A percentile compares a stretch with the other conserved stretches of the same genome.
Evolutionary conservation across 371 early-diverging fungal genomes (phyloP).

Genomic region (Capillidium rhysosporum): DNA sequence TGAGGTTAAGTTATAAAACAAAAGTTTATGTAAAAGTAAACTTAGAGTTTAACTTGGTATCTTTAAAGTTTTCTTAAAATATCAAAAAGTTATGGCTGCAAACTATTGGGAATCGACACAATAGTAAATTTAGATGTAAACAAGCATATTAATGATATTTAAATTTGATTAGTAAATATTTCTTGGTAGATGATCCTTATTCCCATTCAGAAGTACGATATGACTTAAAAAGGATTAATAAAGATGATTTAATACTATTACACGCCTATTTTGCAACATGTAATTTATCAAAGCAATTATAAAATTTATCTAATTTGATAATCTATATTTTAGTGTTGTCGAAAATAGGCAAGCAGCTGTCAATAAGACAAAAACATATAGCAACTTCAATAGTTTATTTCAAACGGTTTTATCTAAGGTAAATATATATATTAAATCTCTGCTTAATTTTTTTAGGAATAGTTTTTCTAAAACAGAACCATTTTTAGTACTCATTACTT

Average conservation of each 20-base stretch:
- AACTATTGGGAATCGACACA: constrained; percentile 6
- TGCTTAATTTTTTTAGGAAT: constrained; percentile 22
- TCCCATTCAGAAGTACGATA: neutral
- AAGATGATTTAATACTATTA: neutral
- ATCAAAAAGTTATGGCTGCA: neutral
- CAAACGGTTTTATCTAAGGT: constrained; percentile 74
- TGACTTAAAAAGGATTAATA: neutral
- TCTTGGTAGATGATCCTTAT: neutral
- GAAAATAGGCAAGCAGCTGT: constrained; percentile 47
- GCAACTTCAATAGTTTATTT: constrained; percentile 76
- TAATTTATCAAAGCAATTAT: neutral
- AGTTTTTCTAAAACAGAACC: constrained; percentile 50
- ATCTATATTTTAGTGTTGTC: constrained; percentile 33
- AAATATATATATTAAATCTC: constrained; percentile 10
- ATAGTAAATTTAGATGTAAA: neutral
- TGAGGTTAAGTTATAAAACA: no score
- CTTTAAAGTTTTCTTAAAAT: no score
- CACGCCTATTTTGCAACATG: constrained; percentile 2
- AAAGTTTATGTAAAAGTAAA: no score
- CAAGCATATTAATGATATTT: neutral
- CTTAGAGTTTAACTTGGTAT: no score
- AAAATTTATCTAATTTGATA: neutral
- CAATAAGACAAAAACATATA: constrained; percentile 58
- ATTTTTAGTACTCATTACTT: constrained; percentile 50
- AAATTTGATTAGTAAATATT: neutral